A percentile compares a stretch with the other conserved stretches of the same genome.
Evolutionary conservation across 495 filamentous ascomycete species (phyloP).

Genomic region (Tuber calosporum): DNA sequence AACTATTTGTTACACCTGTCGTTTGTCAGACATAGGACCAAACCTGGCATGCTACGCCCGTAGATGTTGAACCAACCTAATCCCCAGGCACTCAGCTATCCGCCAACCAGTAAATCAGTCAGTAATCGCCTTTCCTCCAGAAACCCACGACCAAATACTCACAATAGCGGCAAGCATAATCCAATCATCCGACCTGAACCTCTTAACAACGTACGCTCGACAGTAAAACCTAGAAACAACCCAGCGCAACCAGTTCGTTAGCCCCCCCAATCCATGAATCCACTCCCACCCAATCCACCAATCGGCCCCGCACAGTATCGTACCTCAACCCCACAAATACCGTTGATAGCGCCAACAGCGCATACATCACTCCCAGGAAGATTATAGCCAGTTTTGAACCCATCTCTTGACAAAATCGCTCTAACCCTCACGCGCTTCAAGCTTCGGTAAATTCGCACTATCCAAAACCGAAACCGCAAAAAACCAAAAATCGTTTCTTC

Average conservation of each 20-base stretch:
- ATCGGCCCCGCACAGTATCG: background rate
- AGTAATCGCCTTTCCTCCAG: background rate
- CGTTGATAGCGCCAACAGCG: slow-evolving; percentile 24
- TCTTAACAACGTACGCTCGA: slow-evolving; percentile 17
- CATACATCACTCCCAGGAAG: slow-evolving; percentile 23
- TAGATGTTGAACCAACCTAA: slow-evolving; percentile 6
- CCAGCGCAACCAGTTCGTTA: background rate
- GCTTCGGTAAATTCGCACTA: background rate
- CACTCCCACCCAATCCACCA: background rate
- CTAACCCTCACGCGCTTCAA: background rate
- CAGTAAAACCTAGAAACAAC: slow-evolving; percentile 24
- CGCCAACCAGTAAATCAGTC: background rate
- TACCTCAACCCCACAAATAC: slow-evolving; percentile 28
- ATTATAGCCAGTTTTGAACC: slow-evolving; percentile 42
- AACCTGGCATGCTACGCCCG: background rate
- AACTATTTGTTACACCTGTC: slow-evolving; percentile 20
- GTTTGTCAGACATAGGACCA: background rate
- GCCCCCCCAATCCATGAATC: background rate
- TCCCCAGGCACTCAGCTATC: slow-evolving; percentile 19
- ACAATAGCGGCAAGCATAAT: slow-evolving; percentile 30
- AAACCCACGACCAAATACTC: slow-evolving; percentile 1
- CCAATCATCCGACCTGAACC: slow-evolving; percentile 27
- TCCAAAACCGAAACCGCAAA: slow-evolving; percentile 1
- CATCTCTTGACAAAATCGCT: background rate
- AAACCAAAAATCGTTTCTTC: background rate